Conservation (phyloP, 805 yeast species). For the Wickerhamiella sergipiensis region DNA sequence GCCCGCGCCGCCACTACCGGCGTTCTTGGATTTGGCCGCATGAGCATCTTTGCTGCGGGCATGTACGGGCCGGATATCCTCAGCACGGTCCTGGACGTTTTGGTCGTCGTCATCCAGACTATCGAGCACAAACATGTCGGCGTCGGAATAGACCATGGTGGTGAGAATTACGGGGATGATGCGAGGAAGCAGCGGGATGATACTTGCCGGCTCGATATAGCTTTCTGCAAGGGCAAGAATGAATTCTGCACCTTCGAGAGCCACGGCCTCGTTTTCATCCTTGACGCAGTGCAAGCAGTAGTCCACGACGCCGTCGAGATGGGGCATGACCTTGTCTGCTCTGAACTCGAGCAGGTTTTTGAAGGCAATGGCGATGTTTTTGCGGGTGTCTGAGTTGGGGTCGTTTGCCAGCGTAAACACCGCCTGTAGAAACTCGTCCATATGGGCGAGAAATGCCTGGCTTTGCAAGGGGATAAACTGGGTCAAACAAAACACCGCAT, state of each 20-base stretch:
- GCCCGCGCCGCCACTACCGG: conserved; percentile 8
- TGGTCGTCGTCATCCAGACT: conserved; percentile 65
- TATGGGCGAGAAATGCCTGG: conserved; percentile 46
- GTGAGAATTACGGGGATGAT: conserved; percentile 67
- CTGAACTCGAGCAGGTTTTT: conserved; percentile 55
- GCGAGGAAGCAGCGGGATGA: conserved; percentile 42
- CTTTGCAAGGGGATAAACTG: conserved; percentile 58
- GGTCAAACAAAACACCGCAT: conserved; percentile 57
- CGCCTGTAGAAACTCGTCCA: conserved; percentile 52
- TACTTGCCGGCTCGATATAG: conserved; percentile 37
- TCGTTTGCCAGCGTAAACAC: conserved; percentile 62
- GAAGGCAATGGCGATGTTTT: conserved; percentile 68
- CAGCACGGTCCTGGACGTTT: conserved; percentile 63
- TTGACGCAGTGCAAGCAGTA: conserved; percentile 72
- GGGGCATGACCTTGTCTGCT: conserved; percentile 70
- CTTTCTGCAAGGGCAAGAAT: conserved; percentile 60
- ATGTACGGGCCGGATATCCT: conserved; percentile 74
- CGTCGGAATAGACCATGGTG: conserved; percentile 80
- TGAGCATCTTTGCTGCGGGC: conserved; percentile 46
- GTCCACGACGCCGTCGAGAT: conserved; percentile 71
- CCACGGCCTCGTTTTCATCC: conserved; percentile 54
- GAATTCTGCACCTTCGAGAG: conserved; percentile 89
- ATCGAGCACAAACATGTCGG: conserved; percentile 54
- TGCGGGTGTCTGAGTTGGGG: conserved; percentile 43
- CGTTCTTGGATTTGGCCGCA: conserved; percentile 14